These are phyloP conservation scores for Ogataea trehalophila DNA, from an alignment of 805 yeast species.

Conservation along the genomic window DNA sequence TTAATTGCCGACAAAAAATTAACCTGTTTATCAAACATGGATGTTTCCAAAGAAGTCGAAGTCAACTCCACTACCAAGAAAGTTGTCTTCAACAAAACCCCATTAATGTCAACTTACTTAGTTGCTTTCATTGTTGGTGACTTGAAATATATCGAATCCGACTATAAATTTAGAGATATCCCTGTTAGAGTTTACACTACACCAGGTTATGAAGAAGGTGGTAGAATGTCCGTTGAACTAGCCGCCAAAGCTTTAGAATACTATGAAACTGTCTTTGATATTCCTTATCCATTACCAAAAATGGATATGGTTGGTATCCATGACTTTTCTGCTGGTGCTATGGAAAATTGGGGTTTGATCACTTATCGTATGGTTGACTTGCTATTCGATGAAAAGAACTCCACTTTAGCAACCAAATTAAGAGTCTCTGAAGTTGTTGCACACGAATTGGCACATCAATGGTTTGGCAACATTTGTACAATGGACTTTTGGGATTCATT, in stretches of 20 bases:
- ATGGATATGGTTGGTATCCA: constrained; percentile 79
- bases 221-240: constrained; percentile 43
- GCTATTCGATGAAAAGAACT: constrained; percentile 42
- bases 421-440: constrained; percentile 79
- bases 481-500: constrained; percentile 94
- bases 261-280: constrained; percentile 44
- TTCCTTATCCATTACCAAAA: constrained; percentile 74
- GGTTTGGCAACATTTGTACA: constrained; percentile 88
- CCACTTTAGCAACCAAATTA: constrained; percentile 51
- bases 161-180: constrained; percentile 41
- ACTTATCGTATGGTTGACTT: constrained; percentile 61
- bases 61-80: constrained; percentile 15
- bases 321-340: constrained; percentile 78
- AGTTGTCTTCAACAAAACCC: constrained; percentile 43
- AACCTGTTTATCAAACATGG: constrained; percentile 46
- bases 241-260: constrained; percentile 52
- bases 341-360: constrained; percentile 89
- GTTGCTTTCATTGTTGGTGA: constrained; percentile 59
- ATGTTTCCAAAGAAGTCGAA: constrained; percentile 27
- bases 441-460: constrained; percentile 90
- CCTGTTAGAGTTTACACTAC: constrained; percentile 53
- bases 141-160: constrained; percentile 47
- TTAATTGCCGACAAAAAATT: constrained; percentile 34
- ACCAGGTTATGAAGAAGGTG: constrained; percentile 42
- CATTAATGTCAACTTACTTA: constrained; percentile 51